phyloP scores from a whole-genome alignment of 1,139 yeast species.

The Candida mesenterica region DNA sequence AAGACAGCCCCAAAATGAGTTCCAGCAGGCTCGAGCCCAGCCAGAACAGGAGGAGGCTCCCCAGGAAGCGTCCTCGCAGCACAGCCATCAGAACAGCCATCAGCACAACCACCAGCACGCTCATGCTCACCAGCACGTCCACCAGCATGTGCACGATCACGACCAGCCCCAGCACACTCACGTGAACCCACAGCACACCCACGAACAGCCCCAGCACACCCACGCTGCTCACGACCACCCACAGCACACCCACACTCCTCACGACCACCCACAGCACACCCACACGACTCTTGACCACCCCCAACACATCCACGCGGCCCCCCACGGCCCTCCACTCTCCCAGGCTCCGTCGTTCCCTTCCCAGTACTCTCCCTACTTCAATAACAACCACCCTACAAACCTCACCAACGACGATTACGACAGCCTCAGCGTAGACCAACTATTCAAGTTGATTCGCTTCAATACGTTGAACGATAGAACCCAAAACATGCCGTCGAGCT shows the following conservation, averaged over 20 bases:
- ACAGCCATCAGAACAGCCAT: conserved; percentile 7
- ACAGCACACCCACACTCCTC: neutral
- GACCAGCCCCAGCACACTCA: conserved; percentile 4
- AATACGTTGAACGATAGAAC: conserved; percentile 10
- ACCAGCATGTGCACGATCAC: conserved; percentile 3
- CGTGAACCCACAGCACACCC: conserved; percentile 4
- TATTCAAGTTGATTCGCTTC: conserved; percentile 30
- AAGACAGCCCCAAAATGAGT: too few relatives aligned
- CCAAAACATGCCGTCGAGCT: conserved; percentile 1
- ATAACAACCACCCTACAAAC: conserved; percentile 22
- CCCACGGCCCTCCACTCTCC: neutral
- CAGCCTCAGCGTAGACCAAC: conserved; percentile 35
- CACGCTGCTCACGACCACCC: conserved; percentile 2
- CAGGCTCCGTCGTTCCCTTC: neutral
- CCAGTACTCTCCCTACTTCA: conserved; percentile 19
- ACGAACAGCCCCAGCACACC: conserved; percentile 6
- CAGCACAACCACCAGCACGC: conserved; percentile 6
- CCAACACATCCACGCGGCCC: neutral
- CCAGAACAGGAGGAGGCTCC: too few relatives aligned
- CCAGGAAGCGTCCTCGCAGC: too few relatives aligned
- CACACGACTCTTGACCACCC: neutral
- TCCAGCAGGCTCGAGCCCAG: too few relatives aligned
- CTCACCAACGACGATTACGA: conserved; percentile 44
- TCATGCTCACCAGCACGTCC: conserved; percentile 1
- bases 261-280: neutral